These are phyloP conservation scores for Neurospora sp. DNA, from an alignment of 495 filamentous ascomycete genomes.

Conservation along the genomic window DNA sequence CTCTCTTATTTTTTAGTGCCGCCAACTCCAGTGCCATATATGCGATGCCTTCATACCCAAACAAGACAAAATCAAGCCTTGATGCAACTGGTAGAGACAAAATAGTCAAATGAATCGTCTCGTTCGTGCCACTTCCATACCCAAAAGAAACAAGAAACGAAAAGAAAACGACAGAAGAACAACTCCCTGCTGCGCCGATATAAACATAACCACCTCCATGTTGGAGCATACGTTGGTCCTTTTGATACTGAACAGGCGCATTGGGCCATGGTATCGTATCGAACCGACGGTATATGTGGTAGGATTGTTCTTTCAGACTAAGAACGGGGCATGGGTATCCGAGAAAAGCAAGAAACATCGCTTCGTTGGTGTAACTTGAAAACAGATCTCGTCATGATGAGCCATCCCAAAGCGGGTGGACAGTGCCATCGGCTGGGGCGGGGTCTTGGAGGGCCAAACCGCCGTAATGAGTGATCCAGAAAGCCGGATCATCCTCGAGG, in stretches of 20 bases:
- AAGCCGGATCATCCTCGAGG: conserved; percentile 24
- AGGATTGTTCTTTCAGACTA: neutral
- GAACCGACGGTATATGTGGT: neutral
- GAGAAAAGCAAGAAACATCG: conserved; percentile 12
- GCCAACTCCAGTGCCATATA: neutral
- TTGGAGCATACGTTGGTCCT: neutral
- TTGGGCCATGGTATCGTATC: neutral
- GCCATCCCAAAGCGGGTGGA: conserved; percentile 21
- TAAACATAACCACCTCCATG: neutral
- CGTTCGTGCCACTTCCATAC: neutral
- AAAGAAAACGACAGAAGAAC: neutral
- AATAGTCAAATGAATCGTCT: neutral
- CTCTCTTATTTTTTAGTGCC: neutral
- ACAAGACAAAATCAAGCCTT: neutral
- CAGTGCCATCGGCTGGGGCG: conserved; percentile 19
- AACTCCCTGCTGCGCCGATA: neutral
- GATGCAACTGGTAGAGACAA: neutral
- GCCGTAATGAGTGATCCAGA: conserved; percentile 21
- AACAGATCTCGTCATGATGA: conserved; percentile 12
- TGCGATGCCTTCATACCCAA: neutral
- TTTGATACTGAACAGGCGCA: neutral
- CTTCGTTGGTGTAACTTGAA: conserved; percentile 10
- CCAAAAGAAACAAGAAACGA: neutral
- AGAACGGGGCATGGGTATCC: conserved; percentile 7
- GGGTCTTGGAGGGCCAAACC: conserved; percentile 18